Evolutionary conservation across 768 basidiomycete genomes (phyloP), one percentile per base, ranked within the genome.

Genomic region (Collybia nuda): DNA sequence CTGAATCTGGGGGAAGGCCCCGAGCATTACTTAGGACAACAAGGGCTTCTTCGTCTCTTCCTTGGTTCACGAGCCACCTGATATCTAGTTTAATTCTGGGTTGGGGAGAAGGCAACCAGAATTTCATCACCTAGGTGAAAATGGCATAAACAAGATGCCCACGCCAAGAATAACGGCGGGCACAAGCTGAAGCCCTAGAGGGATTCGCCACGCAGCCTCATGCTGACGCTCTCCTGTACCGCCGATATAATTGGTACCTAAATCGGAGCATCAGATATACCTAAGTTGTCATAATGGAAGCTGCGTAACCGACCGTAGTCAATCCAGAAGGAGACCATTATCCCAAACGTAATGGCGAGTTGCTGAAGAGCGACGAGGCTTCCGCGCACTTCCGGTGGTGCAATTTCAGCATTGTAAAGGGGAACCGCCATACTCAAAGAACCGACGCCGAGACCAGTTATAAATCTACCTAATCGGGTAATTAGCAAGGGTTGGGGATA

Each of bases 371-470:
- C 88, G 45, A 91, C 88, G 32, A 92, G 70, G 62, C 84, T 85
- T 11, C 90, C 90, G 54, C 90, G 81, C 14, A 92, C 86, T 68
- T 90, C 90, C 3, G 89, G 87, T 22, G 90, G 89, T 1, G 85
- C 82, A 47, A 90, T 79, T 64, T 78, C 78, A 35, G 73, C 73
- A 53, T 90, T 90, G 74, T 88, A 90, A 32, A 91, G 74, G 1
- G 90, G 90, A 9, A 92, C 88, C n/a, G 80, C 78, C 87, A 90
- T 90, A 57, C 85, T 87, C 18, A 91, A 70, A 2, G 88, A 87
- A 9, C 90, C 90, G 15, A 92, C 86, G 43, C 88, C 90, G 40
- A 90, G 67, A 76, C 90, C 90, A 44, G 87, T 89, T 46, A 91
- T 67, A 57, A 88, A 90, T 22, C 89, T 82, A 46, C 88, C 72